These are phyloP conservation scores for Puccinia novopanici DNA, from an alignment of 1,284 basidiomycete genomes.

Conservation along the genomic window DNA sequence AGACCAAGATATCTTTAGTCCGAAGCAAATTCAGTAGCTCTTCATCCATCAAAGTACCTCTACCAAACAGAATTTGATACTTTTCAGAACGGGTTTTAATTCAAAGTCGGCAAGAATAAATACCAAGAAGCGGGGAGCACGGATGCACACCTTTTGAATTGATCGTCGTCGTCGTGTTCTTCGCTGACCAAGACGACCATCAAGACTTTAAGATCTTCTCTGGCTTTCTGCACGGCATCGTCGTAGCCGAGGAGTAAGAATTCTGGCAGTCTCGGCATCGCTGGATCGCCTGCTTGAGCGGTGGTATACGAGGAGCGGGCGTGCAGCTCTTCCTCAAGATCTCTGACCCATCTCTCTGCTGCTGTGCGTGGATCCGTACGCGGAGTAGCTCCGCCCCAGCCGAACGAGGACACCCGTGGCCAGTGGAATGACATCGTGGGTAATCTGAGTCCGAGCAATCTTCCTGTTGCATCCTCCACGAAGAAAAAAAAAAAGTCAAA, in stretches of 20 bases:
- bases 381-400: not conserved
- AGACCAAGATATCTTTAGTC: conserved; percentile 38
- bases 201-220: conserved; percentile 42
- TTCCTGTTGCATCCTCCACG: not conserved
- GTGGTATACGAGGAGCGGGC: conserved; percentile 30
- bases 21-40: conserved; percentile 25
- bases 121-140: not conserved
- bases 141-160: conserved; percentile 31
- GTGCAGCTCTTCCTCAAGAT: conserved; percentile 39
- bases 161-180: conserved; percentile 41
- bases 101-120: not conserved
- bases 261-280: conserved; percentile 19
- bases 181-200: conserved; percentile 45
- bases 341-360: conserved; percentile 42
- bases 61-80: not conserved
- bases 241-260: conserved; percentile 49
- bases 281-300: conserved; percentile 10
- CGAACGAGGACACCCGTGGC: conserved; percentile 10
- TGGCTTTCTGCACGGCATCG: conserved; percentile 36
- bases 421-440: conserved; percentile 37
- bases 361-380: conserved; percentile 35
- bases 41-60: conserved; percentile 43
- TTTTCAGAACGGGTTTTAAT: not conserved
- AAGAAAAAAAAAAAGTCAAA: not conserved
- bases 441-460: conserved; percentile 22